These are phyloP conservation scores for Dunaliella sp. DNA, from an alignment of 139 green algal genomes.

Conservation along the genomic window DNA sequence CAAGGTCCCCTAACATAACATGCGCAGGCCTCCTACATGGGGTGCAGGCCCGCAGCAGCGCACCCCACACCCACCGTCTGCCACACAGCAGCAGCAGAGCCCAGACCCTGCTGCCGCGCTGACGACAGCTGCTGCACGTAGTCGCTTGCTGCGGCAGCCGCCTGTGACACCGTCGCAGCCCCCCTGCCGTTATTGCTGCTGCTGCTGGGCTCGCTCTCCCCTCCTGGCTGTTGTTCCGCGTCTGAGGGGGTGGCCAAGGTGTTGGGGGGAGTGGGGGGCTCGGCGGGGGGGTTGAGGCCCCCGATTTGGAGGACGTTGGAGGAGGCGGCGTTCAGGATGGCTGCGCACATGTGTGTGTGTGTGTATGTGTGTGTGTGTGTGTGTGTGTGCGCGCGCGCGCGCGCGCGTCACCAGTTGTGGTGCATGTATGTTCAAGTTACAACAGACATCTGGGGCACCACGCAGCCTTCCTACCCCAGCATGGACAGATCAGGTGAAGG, in stretches of 20 bases:
- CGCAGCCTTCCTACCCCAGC: too few relatives aligned
- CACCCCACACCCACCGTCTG: background rate
- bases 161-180: background rate
- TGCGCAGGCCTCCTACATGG: too few relatives aligned
- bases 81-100: background rate
- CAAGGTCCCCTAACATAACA: too few relatives aligned
- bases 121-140: background rate
- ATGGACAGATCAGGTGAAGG: too few relatives aligned
- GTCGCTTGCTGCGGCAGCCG: background rate
- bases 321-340: background rate
- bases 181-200: too few relatives aligned
- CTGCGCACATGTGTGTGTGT: background rate
- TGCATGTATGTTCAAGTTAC: too few relatives aligned
- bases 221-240: background rate
- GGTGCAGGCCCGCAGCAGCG: too few relatives aligned
- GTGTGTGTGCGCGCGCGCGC: too few relatives aligned
- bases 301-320: background rate
- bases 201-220: background rate
- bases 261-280: background rate
- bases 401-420: too few relatives aligned
- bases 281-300: background rate
- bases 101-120: background rate
- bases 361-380: background rate
- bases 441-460: too few relatives aligned
- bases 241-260: background rate